Evolutionary conservation across 2,329 filamentous ascomycete species (phyloP).

Genomic region (Aureobasidium sp.): DNA sequence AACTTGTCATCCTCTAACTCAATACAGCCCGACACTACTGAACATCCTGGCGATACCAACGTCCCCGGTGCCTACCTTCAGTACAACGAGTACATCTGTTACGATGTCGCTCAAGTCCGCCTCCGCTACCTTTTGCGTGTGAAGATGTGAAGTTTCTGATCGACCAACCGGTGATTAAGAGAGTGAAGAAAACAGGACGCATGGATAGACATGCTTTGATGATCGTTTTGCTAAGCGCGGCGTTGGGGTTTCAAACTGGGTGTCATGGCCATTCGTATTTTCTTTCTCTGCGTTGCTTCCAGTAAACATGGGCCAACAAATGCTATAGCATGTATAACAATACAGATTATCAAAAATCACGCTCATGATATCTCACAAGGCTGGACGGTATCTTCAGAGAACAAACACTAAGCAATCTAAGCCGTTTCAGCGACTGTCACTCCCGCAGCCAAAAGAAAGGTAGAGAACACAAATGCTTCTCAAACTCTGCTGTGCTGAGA

Average conservation of each 20-base stretch:
- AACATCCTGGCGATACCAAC: slow-evolving; percentile 15
- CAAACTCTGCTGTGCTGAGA: too few relatives aligned
- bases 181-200: not conserved
- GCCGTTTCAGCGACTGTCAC: too few relatives aligned
- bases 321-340: too few relatives aligned
- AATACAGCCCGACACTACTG: slow-evolving; percentile 19
- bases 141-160: slow-evolving; percentile 26
- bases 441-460: too few relatives aligned
- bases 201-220: not conserved
- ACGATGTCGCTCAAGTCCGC: slow-evolving; percentile 60
- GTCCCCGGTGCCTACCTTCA: slow-evolving; percentile 37
- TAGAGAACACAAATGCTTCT: too few relatives aligned
- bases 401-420: too few relatives aligned
- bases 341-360: too few relatives aligned
- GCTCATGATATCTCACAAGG: too few relatives aligned
- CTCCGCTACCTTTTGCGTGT: slow-evolving; percentile 62
- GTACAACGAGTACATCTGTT: slow-evolving; percentile 69
- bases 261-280: too few relatives aligned
- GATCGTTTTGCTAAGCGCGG: not conserved
- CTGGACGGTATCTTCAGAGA: too few relatives aligned
- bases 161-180: not conserved
- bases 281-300: too few relatives aligned
- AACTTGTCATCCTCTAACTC: not conserved
- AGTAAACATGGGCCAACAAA: too few relatives aligned
- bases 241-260: not conserved